Evolutionary conservation across 768 basidiomycete species (phyloP), one percentile per base, ranked within the genome.

Genomic region (Panaeolus papilionaceus): DNA sequence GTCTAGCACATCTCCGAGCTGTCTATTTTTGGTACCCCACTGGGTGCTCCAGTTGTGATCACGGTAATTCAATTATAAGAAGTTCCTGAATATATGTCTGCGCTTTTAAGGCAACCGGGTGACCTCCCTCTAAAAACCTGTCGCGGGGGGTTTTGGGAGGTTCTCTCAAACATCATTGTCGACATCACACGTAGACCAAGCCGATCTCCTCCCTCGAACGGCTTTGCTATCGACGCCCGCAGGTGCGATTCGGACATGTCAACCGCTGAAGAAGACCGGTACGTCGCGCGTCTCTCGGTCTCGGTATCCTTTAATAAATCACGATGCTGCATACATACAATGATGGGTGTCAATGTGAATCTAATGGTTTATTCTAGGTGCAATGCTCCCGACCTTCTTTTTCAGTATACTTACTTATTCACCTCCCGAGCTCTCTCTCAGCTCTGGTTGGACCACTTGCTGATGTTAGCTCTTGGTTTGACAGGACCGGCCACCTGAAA

Each of bases 21-120:
- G 26, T 51, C 47, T 51, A 51, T 51, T 51, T 51, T 51, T 51
- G 47, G 47, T 6, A 51, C n/a, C 20, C 47, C 20, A 51, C 45
- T 16, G 45, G 45, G 39, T 47, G 45, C 47, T 51, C 47, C 47
- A 51, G 26, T 16, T 51, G 10, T 26, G 47, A 51, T 51, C 26
- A 51, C 47, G 20, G 47, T 11, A 26, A 51, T 26, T 51, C 47
- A 51, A 51, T 51, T 51, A 9, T 26, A 23, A 51, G 47, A 51
- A 26, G 47, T 51, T 51, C 47, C 47, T 51, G 47, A 26, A 26
- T 20, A 26, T 26, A 51, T 51, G 47, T 51, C 47, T 51, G 47
- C 8, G 47, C 20, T 51, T 51, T 26, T 20, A 51, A 51, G 26
- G 26, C 47, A 51, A 26, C 47, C 20, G 47, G 26, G 12, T 9